Percentiles rank a stretch among this genome's conserved stretches.
Evolutionary conservation across 2,329 filamentous ascomycete genomes (phyloP).

Genomic region (Neopestalotiopsis sp.): DNA sequence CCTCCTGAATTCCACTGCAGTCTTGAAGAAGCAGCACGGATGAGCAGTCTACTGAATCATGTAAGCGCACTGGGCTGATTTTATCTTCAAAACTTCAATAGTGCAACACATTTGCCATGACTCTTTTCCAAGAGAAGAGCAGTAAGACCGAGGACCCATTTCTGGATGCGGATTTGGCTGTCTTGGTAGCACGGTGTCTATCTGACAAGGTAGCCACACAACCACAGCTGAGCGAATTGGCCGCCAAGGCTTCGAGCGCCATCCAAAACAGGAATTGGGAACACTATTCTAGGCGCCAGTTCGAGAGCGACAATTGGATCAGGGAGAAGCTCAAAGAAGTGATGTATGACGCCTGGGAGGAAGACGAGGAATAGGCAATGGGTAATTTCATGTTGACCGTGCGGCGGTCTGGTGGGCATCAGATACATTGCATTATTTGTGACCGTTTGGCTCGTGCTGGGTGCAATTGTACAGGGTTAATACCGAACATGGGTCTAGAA

Average conservation of each 20-base stretch:
- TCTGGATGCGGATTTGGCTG: background rate
- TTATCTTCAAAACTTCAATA: background rate
- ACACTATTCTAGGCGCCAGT: background rate
- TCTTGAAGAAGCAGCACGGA: too few relatives aligned
- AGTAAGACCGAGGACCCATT: background rate
- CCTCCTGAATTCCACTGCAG: too few relatives aligned
- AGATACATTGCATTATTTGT: too few relatives aligned
- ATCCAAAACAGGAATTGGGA: background rate
- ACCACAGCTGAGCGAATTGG: background rate
- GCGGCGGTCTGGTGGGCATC: too few relatives aligned
- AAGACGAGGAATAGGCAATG: background rate
- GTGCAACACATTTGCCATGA: background rate
- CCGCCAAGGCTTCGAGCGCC: background rate
- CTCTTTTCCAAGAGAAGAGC: background rate
- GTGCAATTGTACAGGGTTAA: too few relatives aligned
- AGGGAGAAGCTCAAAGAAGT: background rate
- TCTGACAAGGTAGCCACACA: background rate
- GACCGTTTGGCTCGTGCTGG: too few relatives aligned
- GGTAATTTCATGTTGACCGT: too few relatives aligned
- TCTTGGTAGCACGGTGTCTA: background rate
- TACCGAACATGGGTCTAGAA: too few relatives aligned
- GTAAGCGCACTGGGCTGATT: background rate
- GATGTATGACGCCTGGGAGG: background rate
- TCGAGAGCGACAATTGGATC: background rate
- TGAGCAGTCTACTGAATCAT: too few relatives aligned